Evolutionary conservation across 345 rosid species (phyloP), one percentile per base, ranked within the genome.

Genomic region (Eucalyptus curtisii): DNA sequence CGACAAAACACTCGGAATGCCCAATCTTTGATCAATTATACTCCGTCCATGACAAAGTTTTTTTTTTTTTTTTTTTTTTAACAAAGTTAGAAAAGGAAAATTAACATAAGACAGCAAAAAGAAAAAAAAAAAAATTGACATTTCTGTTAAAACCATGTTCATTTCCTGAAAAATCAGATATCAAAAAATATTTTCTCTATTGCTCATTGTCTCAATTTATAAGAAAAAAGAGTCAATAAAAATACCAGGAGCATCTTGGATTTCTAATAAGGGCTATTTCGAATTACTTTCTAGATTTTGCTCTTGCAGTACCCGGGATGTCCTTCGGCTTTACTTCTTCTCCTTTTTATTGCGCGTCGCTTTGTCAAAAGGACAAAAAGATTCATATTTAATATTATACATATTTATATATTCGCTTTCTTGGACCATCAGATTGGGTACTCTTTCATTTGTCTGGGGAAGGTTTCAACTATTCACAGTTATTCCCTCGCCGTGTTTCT

Each of bases 21-120:
- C 37, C 71, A 30, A 61, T 61, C 33, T 19, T 30, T 61, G 71
- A 13, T 61, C 71, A 30, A 61, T 19, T 30, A 3, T 61, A 13
- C 0, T 13, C 71, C 10, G 19, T 61, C 30, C 25, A 24, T 59
- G 13, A 11, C 66, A 27, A 8, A 8, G 61, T 49, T 49, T 49
- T 49, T 49, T 49, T 7, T 15, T 16, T 50, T 1, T 52, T 52
- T 52, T 49, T 0, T 49, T 0, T 52, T 49, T 0, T 49, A 0
- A 50, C 22, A 52, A 52, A 7, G 0, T 52, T 0, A 30, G 68
- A 61, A 30, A 61, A 61, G 68, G 33, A 61, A 61, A 61, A 30
- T 30, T 61, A 13, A 61, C 68, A 61, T 61, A 61, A 61, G 33
- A 61, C 0, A 30, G 33, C 0, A 57, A 61, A 61, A 61, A 7